Percentiles rank a stretch among this genome's conserved stretches.
phyloP scores from a whole-genome alignment of 129 eudicot species.

The Lonicera japonica region DNA sequence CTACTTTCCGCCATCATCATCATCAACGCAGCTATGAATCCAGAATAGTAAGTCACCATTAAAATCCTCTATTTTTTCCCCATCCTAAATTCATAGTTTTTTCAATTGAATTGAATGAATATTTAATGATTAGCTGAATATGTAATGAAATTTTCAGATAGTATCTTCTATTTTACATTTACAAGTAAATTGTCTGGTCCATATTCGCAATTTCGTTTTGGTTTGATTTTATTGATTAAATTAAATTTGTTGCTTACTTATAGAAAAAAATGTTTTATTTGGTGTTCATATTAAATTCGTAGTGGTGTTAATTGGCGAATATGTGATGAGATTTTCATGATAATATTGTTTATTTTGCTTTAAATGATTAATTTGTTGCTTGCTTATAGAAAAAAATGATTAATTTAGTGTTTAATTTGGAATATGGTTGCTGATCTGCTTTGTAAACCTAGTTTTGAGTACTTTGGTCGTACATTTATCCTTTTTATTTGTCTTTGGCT shows the following conservation, averaged over 20 bases:
- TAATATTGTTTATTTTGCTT: too few species aligned
- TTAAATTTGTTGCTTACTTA: background rate
- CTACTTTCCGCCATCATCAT: background rate
- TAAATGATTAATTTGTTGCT: background rate
- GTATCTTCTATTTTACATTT: too few species aligned
- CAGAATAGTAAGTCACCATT: background rate
- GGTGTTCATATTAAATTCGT: too few species aligned
- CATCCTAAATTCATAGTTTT: background rate
- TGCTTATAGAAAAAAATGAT: background rate
- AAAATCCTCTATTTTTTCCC: background rate
- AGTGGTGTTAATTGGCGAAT: too few species aligned
- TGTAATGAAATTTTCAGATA: too few species aligned
- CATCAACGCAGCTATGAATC: background rate
- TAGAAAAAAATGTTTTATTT: background rate
- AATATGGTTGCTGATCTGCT: background rate
- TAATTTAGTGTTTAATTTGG: background rate
- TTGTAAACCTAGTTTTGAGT: background rate
- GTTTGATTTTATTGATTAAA: background rate
- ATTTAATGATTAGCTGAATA: too few species aligned
- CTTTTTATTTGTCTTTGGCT: background rate
- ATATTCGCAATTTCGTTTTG: background rate
- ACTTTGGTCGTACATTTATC: background rate
- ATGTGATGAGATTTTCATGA: too few species aligned
- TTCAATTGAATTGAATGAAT: too few species aligned
- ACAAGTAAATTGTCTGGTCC: background rate